Base-by-base conservation (phyloP, 148 eudicot species). In the Gaultheria prostrata region DNA sequence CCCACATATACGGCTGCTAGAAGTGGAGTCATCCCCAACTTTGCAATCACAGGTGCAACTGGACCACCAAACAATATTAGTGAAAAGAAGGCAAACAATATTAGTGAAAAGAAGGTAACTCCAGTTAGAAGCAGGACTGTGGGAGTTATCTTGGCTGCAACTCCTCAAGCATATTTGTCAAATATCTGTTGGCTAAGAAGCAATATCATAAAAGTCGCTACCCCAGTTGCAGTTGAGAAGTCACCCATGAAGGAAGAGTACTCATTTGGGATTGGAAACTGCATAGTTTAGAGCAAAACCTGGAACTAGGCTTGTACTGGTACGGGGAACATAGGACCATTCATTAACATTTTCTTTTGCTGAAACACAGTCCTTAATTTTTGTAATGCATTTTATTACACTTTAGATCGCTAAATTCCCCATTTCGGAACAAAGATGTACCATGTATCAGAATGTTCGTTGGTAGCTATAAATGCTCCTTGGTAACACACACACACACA, bases 191-290 rank as follows among this genome's bases (percentile, higher is more conserved):
- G 99, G 82, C 99, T 95, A 78, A 94, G 86, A 67, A 97, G 89
- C 99, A 97, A 95, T 98, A 97, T 97, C 75, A 89, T 82, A 83
- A 97, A 97, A 74, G 99, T 97, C 18, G 94, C 94, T 82, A 95
- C 80, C 15, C 99, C 98, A 32, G 99, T 97, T 54, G 99, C 98
- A n/a, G 96, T 92, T n/a, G 99, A 97, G 91, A 95, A 97, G 89
- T 97, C 99, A 7, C 99, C 99, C 99, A 97, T 97, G 92, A 97
- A 97, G 30, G 99, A 87, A 69, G 98, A 97, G 88, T 97, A 97
- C 78, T 92, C 99, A 70, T 97, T 97, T 2, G 98, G 99, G 82
- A 98, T 97, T 3, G 99, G 99, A 87, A 93, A 97, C 99, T 97
- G 94, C 80, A 81, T 13, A 57, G 49, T 67, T 43, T 11, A 78